Evolutionary conservation across 2,329 filamentous ascomycete genomes (phyloP).

Genomic region (Zalaria sp.): DNA sequence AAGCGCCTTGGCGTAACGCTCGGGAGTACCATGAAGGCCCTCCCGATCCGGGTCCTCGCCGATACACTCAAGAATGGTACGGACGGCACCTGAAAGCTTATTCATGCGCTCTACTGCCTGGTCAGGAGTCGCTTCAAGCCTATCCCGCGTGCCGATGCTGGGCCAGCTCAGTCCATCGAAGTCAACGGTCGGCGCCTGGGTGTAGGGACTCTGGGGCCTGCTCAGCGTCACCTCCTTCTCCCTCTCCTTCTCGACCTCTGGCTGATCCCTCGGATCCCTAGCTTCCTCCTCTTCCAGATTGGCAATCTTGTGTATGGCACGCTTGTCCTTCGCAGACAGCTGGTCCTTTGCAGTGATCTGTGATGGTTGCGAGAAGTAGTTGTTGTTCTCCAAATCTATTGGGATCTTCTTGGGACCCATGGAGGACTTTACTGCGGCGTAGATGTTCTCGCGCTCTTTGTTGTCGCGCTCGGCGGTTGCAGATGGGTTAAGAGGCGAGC

Average conservation of each 20-base stretch:
- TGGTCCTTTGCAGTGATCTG: background rate
- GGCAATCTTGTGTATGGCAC: conserved; percentile 2
- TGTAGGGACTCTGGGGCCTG: conserved; percentile 30
- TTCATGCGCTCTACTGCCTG: conserved; percentile 42
- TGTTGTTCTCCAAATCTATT: conserved; percentile 26
- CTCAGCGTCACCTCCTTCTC: conserved; percentile 39
- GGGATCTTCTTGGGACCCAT: conserved; percentile 34
- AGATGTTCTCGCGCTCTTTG: conserved; percentile 42
- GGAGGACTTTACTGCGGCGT: conserved; percentile 44
- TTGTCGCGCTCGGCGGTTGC: conserved; percentile 30
- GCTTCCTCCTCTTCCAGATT: conserved; percentile 35
- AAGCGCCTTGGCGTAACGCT: conserved; percentile 88
- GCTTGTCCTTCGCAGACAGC: conserved; percentile 4
- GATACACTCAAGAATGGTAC: conserved; percentile 51
- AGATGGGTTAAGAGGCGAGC: conserved; percentile 30
- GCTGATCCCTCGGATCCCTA: conserved; percentile 38
- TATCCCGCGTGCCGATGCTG: conserved; percentile 47
- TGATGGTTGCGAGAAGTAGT: conserved; percentile 1
- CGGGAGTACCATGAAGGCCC: conserved; percentile 53
- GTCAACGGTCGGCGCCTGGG: conserved; percentile 36
- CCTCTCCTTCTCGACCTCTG: conserved; percentile 39
- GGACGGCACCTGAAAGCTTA: conserved; percentile 49
- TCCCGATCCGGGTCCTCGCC: conserved; percentile 53
- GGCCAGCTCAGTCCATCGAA: conserved; percentile 44
- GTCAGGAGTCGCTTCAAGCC: conserved; percentile 43